Evolutionary conservation across 1,139 yeast species (phyloP).

Genomic region (Martiniozyma asiatica): DNA sequence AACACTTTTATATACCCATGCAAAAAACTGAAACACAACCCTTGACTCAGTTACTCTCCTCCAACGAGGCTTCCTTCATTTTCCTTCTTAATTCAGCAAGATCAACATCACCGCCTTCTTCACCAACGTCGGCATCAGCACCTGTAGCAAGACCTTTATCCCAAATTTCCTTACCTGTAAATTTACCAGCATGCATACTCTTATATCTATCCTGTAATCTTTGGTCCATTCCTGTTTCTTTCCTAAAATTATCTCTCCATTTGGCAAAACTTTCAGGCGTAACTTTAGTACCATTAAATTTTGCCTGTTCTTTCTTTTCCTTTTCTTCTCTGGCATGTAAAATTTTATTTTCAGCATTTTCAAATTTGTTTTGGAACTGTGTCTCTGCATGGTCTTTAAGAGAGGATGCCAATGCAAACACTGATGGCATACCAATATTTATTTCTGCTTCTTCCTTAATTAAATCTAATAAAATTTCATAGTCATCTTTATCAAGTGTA

Average conservation of each 20-base stretch:
- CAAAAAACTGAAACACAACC: too few species aligned
- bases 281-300: constrained; percentile 44
- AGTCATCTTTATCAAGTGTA: constrained; percentile 36
- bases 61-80: constrained; percentile 11
- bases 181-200: constrained; percentile 57
- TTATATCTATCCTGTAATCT: constrained; percentile 39
- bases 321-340: constrained; percentile 46
- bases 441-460: constrained; percentile 56
- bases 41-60: too few species aligned
- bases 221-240: constrained; percentile 46
- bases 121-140: constrained; percentile 23
- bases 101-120: constrained; percentile 16
- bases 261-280: constrained; percentile 55
- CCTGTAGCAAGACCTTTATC: constrained; percentile 71
- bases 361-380: constrained; percentile 45
- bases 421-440: constrained; percentile 78
- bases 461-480: constrained; percentile 28
- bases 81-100: constrained; percentile 10
- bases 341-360: constrained; percentile 41
- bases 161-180: constrained; percentile 82
- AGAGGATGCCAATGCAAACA: constrained; percentile 65
- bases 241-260: constrained; percentile 73
- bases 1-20: too few species aligned
- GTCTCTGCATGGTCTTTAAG: constrained; percentile 73
- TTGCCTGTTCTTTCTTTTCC: constrained; percentile 61